Base-by-base conservation (phyloP, 495 filamentous ascomycete species). In the Aspergillus asperescens region DNA sequence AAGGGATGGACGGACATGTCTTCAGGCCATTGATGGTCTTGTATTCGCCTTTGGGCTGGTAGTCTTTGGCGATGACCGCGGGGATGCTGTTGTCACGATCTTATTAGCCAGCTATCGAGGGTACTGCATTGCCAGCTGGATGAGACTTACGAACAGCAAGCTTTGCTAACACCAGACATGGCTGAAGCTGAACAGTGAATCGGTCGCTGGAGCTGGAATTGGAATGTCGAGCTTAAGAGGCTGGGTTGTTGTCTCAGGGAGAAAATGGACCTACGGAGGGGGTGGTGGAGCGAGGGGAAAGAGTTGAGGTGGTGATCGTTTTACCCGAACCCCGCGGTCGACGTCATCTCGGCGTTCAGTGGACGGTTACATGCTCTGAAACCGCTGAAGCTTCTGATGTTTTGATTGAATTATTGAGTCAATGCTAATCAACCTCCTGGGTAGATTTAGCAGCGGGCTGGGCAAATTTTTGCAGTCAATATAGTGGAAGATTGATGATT, bases 21-120 rank as follows among this genome's bases (percentile, higher is more conserved):
- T 83, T 81, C 61, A 81, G 50, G 55, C 81, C 81, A 68, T 77
- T 75, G 64, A 83, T 69, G 35, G 74, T 78, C 59, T 80, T 76
- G 61, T 81, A 85, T 61, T 75, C 67, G 46, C 82, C 82, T 64
- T 85, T 85, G 56, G 73, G 61, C 52, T 76, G 61, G 67, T 85
- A 86, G 49, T 67, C 77, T 54, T 80, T 77, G 52, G 69, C 67
- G 16, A 81, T 64, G 31, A 83, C 68, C 9, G 81, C 79, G 5
- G 81, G 80, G 50, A 81, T 73, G 13, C 72, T 75, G 29, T 23
- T 27, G 38, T 25, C 41, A 49, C 10, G 29, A 13, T n/a, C n/a
- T n/a, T n/a, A 12, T 7, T 12, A 35, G n/a, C 12, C 13, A 35
- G n/a, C 12, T 16, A 3, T 5, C 25, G 25, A 28, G 5, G 32